Base-by-base conservation (phyloP, 257 asterid genomes). In the Ilex aquifolium region DNA sequence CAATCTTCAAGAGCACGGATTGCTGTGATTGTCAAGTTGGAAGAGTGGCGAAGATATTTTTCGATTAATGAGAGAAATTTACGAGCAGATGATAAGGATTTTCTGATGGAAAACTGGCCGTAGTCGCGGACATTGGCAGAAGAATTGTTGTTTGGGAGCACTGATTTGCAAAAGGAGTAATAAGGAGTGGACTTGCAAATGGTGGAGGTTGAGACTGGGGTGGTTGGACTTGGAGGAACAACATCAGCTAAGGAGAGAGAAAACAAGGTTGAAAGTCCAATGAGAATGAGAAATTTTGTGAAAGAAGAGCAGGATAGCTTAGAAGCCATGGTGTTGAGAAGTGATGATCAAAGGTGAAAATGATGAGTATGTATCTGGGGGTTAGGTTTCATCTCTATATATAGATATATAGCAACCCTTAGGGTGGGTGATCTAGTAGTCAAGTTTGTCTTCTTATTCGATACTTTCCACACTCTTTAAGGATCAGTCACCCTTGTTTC, bases 1-100 rank as follows among this genome's bases (percentile, higher is more conserved):
- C 97, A 91, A 30, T 88, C 96, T 32, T 88, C 69, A 10, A 91
- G 89, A 0, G 97, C 95, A 0, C 89, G 76, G n/a, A 76, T 27
- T 0, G 95, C 86, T 0, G 88, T 27, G 48, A 56, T 11, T 58
- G 95, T 83, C 36, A 85, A 67, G 6, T 36, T 2, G 5, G 74
- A 73, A 29, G 83, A 74, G 0, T 53, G 54, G 0, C 30, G 36
- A 31, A 88, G 86, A 16, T 84, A 57, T 6, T 73, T 77, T 10
- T 76, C 62, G 48, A 91, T 71, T 2, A 88, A 69, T 56, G 84
- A 44, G 1, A 74, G 62, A 75, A 84, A 88, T 14, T 80, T 85
- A 0, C 44, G 67, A 0, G 96, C 81, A 0, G 84, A 42, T 32
- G 78, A 79, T 5, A 85, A 58, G 7, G 97, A 91, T 65, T 76